A percentile compares a stretch with the other conserved stretches of the same genome.
Evolutionary conservation across 108 stramenopile species (phyloP).

Genomic region (Aurantiochytrium sp.): DNA sequence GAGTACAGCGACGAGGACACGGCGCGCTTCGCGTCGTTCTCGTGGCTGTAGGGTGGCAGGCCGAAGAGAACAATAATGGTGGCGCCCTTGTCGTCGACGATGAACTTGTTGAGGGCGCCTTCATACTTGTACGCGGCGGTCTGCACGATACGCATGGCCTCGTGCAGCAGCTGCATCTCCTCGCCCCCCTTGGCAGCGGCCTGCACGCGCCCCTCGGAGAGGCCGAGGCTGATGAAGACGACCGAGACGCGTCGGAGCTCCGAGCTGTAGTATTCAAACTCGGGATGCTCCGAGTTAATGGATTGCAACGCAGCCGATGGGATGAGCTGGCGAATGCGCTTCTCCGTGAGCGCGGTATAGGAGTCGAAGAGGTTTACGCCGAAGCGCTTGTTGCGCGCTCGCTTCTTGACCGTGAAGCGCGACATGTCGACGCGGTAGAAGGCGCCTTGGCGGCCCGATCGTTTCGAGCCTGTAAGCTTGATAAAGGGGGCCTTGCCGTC

Average conservation of each 20-base stretch:
- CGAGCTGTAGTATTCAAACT: constrained; percentile 52
- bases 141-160: constrained; percentile 47
- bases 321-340: background rate
- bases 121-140: constrained; percentile 56
- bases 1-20: constrained; percentile 48
- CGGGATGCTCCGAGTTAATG: constrained; percentile 39
- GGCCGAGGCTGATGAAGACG: constrained; percentile 62
- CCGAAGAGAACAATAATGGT: constrained; percentile 63
- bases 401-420: too few species aligned
- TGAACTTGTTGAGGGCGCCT: constrained; percentile 60
- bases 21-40: constrained; percentile 52
- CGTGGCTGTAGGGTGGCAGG: constrained; percentile 52
- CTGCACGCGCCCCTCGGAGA: constrained; percentile 47
- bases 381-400: background rate
- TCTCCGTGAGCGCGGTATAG: background rate
- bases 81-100: constrained; percentile 66
- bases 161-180: constrained; percentile 51
- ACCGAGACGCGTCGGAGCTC: constrained; percentile 51
- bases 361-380: background rate
- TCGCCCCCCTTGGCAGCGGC: constrained; percentile 56
- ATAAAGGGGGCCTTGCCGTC: too few species aligned
- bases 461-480: too few species aligned
- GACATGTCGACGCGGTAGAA: too few species aligned
- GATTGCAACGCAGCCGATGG: background rate
- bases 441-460: too few species aligned